phyloP scores from a whole-genome alignment of 2,329 filamentous ascomycete genomes.

The Cercospora sp. region DNA sequence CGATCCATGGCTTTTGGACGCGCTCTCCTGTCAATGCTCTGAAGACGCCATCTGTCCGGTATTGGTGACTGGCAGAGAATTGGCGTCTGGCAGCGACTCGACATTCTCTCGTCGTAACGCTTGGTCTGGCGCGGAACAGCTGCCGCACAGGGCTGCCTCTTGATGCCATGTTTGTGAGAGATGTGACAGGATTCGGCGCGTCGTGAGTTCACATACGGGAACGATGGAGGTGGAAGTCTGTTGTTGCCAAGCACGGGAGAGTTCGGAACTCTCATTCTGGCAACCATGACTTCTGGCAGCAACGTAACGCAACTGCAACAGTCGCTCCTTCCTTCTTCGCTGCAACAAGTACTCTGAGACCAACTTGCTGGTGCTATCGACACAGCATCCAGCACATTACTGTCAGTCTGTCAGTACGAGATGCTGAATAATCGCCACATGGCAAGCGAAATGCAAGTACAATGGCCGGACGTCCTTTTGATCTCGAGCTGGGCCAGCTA shows the following conservation, averaged over 20 bases:
- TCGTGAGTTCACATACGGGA: background rate
- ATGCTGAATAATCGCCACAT: background rate
- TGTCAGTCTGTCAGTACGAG: background rate
- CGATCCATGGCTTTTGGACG: conserved; percentile 67
- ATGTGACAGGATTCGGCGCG: background rate
- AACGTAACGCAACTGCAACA: background rate
- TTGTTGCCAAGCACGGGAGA: background rate
- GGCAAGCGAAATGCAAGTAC: conserved; percentile 6
- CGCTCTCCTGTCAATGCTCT: conserved; percentile 59
- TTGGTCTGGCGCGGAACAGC: background rate
- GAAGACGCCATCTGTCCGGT: conserved; percentile 60
- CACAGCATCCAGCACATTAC: background rate
- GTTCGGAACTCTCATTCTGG: background rate
- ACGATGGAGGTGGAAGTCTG: background rate
- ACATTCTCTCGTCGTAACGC: background rate
- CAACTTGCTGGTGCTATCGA: background rate
- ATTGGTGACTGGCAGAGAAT: conserved; percentile 26
- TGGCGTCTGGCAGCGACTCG: background rate
- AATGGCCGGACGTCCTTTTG: conserved; percentile 11
- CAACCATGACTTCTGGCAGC: background rate
- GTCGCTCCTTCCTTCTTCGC: background rate
- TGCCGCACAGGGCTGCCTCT: background rate
- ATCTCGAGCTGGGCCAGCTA: conserved; percentile 16
- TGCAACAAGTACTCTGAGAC: background rate
- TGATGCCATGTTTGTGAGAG: conserved; percentile 2